Evolutionary conservation across 768 basidiomycete species (phyloP), one percentile per base, ranked within the genome.

Genomic region (Tylopilus sp.): DNA sequence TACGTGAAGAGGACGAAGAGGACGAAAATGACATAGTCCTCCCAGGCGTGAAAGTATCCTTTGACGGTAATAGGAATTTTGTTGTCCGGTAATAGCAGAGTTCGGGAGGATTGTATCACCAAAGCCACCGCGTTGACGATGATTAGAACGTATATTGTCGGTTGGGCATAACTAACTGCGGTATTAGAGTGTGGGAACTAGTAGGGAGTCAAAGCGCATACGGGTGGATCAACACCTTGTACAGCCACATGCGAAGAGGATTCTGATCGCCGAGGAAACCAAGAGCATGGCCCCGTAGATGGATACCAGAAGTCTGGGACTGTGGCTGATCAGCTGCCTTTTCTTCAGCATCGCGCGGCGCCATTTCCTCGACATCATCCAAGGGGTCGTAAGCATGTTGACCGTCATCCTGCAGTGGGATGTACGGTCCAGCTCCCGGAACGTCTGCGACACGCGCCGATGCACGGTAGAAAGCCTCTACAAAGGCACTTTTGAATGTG

Each of bases 31-130:
- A 76, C 82, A 62, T 80, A 86, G 67, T 98, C 95, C 61, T 93
- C 91, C 95, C 95, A 98, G 11, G 70, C 57, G 51, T 85, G 82
- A 70, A 98, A 97, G 72, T 88, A 98, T 7, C 91, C 92, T 40
- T 64, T 69, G n/a, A 79, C 72, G 36, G 79, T 75, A 12, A 77
- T 66, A 11, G 74, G 65, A 4, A 66, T 60, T 71, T 69, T 40
- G 67, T 64, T 15, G 70, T 71, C 28, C 12, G 79, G 69, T 3
- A 86, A 69, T n/a, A 81, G 79, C 28, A 83, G 66, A 5, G 85
- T 71, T 44, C 73, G 77, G 28, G 87, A 79, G 10, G 90, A 80
- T 70, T 98, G 93, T 20, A 88, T 76, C 4, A 88, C 85, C 45
- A 98, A 75, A 20, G 94, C 75, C 50, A 91, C 74, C 20, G 91